phyloP scores from a whole-genome alignment of 805 yeast species.

The Sugiyamaella lignohabitans region DNA sequence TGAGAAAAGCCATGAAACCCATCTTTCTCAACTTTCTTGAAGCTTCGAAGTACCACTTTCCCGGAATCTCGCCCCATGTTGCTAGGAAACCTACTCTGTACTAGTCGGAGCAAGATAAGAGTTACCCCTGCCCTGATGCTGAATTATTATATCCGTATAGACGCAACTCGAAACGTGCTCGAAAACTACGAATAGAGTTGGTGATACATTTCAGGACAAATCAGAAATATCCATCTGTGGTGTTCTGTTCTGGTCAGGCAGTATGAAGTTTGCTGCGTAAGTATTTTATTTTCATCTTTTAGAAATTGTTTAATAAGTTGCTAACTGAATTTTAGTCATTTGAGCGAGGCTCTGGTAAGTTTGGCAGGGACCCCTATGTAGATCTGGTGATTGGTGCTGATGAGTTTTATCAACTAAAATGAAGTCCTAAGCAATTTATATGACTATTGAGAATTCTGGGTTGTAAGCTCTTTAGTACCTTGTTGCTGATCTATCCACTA shows the following conservation, averaged over 20 bases:
- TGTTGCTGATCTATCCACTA: too few species aligned
- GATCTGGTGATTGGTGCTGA: too few species aligned
- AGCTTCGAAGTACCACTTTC: too few species aligned
- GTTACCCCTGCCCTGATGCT: not conserved
- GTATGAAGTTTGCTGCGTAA: constrained; percentile 3
- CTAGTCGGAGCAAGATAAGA: not conserved
- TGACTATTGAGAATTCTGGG: too few species aligned
- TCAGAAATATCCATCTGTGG: not conserved
- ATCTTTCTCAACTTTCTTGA: too few species aligned
- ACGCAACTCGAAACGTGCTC: not conserved
- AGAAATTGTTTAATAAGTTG: not conserved
- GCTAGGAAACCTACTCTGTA: too few species aligned
- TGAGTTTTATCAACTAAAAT: too few species aligned
- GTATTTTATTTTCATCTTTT: not conserved
- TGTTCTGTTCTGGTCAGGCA: not conserved
- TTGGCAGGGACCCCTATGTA: too few species aligned
- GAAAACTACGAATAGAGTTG: not conserved
- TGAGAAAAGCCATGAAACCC: too few species aligned
- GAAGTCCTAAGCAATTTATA: not conserved
- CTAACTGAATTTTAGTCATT: constrained; percentile 18
- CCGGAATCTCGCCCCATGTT: too few species aligned
- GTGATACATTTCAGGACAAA: not conserved
- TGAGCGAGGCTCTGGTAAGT: constrained; percentile 27
- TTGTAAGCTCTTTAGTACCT: too few species aligned
- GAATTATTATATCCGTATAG: not conserved